phyloP scores from a whole-genome alignment of 768 basidiomycete species.

The Suillus bovinus region DNA sequence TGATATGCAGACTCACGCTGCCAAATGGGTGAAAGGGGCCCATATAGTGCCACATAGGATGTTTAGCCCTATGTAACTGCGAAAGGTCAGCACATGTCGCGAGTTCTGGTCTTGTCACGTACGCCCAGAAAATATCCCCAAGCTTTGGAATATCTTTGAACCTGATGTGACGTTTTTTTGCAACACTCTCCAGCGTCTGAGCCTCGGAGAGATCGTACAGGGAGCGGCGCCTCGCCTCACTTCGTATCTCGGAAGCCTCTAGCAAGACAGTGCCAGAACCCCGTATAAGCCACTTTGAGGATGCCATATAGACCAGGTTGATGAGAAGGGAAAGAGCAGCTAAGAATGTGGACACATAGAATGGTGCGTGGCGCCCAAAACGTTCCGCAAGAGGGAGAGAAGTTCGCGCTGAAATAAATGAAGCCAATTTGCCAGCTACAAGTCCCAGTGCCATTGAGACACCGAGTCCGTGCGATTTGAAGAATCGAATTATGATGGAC shows the following conservation, averaged over 20 bases:
- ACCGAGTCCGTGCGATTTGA: conserved; percentile 73
- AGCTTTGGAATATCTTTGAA: conserved; percentile 61
- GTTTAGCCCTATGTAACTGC: conserved; percentile 74
- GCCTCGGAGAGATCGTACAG: conserved; percentile 53
- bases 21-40: conserved; percentile 77
- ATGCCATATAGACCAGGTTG: conserved; percentile 66
- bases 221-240: conserved; percentile 51
- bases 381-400: conserved; percentile 73
- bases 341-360: conserved; percentile 65
- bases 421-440: conserved; percentile 75
- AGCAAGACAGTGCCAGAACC: conserved; percentile 56
- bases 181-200: conserved; percentile 62
- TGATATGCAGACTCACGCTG: conserved; percentile 51
- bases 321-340: conserved; percentile 65
- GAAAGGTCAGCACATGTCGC: conserved; percentile 6
- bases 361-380: conserved; percentile 72
- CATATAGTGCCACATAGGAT: conserved; percentile 75
- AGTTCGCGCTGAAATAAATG: conserved; percentile 73
- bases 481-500: conserved; percentile 82
- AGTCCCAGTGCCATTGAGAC: conserved; percentile 82
- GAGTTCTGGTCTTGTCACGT: conserved; percentile 26
- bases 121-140: conserved; percentile 82
- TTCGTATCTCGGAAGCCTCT: conserved; percentile 61
- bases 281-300: conserved; percentile 64
- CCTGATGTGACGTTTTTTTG: conserved; percentile 63